Conservation (phyloP, 805 yeast species). For the Candida suzukii region DNA sequence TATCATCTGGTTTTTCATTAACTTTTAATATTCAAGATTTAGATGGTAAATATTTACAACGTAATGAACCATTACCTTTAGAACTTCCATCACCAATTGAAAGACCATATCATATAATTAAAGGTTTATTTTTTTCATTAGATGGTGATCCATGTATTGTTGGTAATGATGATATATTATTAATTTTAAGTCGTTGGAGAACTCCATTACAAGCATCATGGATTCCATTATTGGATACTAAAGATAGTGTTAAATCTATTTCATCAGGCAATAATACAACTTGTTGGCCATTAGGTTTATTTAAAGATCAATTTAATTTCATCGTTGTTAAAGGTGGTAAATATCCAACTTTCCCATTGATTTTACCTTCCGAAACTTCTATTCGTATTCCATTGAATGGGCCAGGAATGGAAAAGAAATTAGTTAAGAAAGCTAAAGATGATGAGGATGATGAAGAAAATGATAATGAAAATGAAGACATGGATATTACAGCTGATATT, state of each 20-base stretch:
- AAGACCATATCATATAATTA: conserved; percentile 27
- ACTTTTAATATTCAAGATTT: conserved; percentile 28
- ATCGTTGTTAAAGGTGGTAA: conserved; percentile 63
- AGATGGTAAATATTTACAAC: conserved; percentile 30
- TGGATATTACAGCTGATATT: conserved; percentile 16
- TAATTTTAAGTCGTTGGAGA: conserved; percentile 75
- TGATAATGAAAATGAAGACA: conserved; percentile 43
- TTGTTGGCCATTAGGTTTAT: conserved; percentile 85
- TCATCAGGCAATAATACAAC: conserved; percentile 54
- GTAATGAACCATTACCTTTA: conserved; percentile 41
- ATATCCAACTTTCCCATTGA: conserved; percentile 79
- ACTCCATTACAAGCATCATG: conserved; percentile 69
- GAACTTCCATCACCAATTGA: conserved; percentile 6
- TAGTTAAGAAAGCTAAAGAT: conserved; percentile 16
- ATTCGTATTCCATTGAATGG: conserved; percentile 58
- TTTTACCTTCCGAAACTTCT: conserved; percentile 75
- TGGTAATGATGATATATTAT: conserved; percentile 68
- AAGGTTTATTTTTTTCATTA: conserved; percentile 76
- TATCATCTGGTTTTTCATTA: conserved; percentile 23
- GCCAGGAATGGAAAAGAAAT: conserved; percentile 11
- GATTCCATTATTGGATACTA: conserved; percentile 74
- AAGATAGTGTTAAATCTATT: conserved; percentile 40
- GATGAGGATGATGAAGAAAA: conserved; percentile 13
- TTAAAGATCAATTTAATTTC: conserved; percentile 64
- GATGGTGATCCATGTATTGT: conserved; percentile 87